Percentiles rank a stretch among this genome's conserved stretches.
Evolutionary conservation across 768 basidiomycete genomes (phyloP).

Genomic region (Lactifluus pinguis): DNA sequence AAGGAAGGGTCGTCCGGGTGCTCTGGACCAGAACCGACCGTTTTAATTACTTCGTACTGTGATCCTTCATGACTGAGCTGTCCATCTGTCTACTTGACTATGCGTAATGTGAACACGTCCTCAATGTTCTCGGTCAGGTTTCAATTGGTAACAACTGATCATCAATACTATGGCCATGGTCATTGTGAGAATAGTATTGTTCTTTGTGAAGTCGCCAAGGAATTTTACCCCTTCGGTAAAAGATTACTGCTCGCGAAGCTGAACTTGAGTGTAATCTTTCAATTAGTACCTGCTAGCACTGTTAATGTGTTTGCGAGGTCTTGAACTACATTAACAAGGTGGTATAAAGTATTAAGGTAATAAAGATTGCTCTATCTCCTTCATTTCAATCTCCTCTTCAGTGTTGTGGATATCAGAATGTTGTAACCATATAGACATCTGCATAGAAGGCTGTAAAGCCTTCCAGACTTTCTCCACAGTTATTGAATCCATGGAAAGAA

Average conservation of each 20-base stretch:
- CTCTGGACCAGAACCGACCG: background rate
- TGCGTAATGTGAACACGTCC: background rate
- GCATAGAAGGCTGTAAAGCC: background rate
- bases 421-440: conserved; percentile 4
- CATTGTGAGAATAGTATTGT: no score
- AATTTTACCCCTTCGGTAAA: no score
- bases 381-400: conserved; percentile 10
- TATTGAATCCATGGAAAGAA: background rate
- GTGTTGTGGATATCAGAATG: background rate
- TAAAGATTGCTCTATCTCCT: conserved; percentile 6
- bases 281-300: background rate
- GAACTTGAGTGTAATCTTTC: no score
- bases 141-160: background rate
- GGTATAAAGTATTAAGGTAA: background rate
- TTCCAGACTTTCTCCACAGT: background rate
- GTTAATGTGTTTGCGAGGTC: background rate
- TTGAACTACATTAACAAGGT: background rate
- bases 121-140: background rate
- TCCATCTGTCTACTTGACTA: background rate
- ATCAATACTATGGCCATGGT: background rate
- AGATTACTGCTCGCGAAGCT: no score
- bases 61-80: background rate
- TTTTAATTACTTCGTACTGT: background rate
- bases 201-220: no score
- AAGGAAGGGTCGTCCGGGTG: background rate